phyloP scores from a whole-genome alignment of 768 basidiomycete genomes.

The Rhodosporidiobolus odoratus region DNA sequence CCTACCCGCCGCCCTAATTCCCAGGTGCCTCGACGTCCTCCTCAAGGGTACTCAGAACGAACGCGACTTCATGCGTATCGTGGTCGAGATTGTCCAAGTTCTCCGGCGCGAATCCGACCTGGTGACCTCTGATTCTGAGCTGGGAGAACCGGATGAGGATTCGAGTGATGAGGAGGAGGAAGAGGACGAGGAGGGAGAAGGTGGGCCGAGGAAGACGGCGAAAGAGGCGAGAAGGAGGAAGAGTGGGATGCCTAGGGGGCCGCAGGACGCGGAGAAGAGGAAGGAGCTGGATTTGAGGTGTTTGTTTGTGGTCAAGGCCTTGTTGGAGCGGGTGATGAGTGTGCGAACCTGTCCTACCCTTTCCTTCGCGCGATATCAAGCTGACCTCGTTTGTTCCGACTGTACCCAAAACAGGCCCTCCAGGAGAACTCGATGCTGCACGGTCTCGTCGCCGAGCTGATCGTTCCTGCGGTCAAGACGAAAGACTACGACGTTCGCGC shows the following conservation, averaged over 20 bases:
- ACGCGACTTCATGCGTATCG: slow-evolving; percentile 75
- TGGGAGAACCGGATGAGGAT: slow-evolving; percentile 37
- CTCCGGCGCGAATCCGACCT: slow-evolving; percentile 51
- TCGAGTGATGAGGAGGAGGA: slow-evolving; percentile 1
- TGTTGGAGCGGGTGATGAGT: slow-evolving; percentile 79
- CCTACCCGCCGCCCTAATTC: slow-evolving; percentile 65
- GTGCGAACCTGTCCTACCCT: slow-evolving; percentile 48
- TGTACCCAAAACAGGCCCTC: slow-evolving; percentile 45
- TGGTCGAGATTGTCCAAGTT: slow-evolving; percentile 81
- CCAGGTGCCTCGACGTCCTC: slow-evolving; percentile 76
- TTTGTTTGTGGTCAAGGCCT: slow-evolving; percentile 67
- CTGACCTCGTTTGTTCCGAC: not conserved
- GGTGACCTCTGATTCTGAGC: slow-evolving; percentile 42
- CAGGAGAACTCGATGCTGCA: slow-evolving; percentile 66
- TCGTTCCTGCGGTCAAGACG: slow-evolving; percentile 81
- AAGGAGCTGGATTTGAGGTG: slow-evolving; percentile 67
- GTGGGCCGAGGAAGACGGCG: not conserved
- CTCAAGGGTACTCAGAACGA: slow-evolving; percentile 61
- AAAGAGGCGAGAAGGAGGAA: slow-evolving; percentile 36
- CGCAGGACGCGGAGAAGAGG: slow-evolving; percentile 58
- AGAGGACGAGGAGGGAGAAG: not conserved
- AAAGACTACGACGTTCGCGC: slow-evolving; percentile 77
- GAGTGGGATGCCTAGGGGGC: slow-evolving; percentile 35
- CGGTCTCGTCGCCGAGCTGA: slow-evolving; percentile 68
- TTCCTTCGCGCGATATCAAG: not conserved